Base-by-base conservation (phyloP, 495 filamentous ascomycete genomes). In the Hypomontagnella monticulosa region DNA sequence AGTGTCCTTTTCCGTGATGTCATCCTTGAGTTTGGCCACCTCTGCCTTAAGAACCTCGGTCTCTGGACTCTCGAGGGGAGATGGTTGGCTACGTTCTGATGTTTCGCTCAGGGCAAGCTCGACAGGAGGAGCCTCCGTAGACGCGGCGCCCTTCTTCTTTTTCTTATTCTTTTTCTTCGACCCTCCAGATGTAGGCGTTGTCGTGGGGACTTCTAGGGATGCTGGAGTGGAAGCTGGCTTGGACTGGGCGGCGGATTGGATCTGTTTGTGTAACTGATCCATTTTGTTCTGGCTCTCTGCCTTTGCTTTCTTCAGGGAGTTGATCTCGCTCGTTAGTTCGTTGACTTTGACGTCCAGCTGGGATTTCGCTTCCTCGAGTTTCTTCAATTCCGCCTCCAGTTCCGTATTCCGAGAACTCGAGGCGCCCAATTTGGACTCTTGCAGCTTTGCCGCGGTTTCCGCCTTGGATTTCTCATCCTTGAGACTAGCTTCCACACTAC, bases 131-230 rank as follows among this genome's bases (percentile, higher is more conserved):
- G n/a, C n/a, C n/a, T 68, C 47, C 4, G 57, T 52, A 3, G 79
- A 48, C 43, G 75, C 80, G 49, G 85, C 87, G 12, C 82, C 85
- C 37, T 86, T 88, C 82, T 92, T 96, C 83, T 95, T 96, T 82
- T 94, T 97, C 74, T 94, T 95, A 50, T 91, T 95, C 71, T 91
- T 97, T 80, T 93, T 95, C 74, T 89, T 92, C 15, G 76, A 75
- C 4, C 71, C 76, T n/a, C 69, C 64, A 0, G 71, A 18, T 9
- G 70, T 42, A 16, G 77, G 42, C 9, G 70, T 57, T 23, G 70
- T 40, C 19, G 60, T 33, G 8, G 73, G 53, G 20, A 63, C 55
- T 11, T 54, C 41, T 16, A 65, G 27, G 0, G 63, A 40, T 0
- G 59, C 44, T 0, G 68, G 27, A n/a, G 55, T 44, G 12, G 57